Base-by-base conservation (phyloP, 2,329 filamentous ascomycete species). In the Apiospora aurea region DNA sequence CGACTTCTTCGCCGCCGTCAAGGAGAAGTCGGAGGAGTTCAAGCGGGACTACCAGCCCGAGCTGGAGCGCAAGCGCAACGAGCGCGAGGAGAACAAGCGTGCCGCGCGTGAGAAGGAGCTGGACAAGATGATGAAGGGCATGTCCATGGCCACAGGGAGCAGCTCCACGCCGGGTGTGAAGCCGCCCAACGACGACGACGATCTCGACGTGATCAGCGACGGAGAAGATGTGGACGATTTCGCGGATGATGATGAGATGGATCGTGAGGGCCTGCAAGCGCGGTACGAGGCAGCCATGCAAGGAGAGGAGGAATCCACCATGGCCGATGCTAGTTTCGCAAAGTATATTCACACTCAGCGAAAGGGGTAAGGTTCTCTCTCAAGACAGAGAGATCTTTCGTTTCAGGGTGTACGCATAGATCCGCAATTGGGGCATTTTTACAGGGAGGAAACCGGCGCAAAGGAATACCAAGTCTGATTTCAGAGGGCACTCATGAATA, bases 81-180 rank as follows among this genome's bases (percentile, higher is more conserved):
- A 96, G 80, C 89, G 95, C 34, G 94, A 97, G 73, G 89, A 92
- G 73, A 88, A 91, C 76, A 96, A 95, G 85, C 87, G 90, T 73
- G 88, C 88, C 72, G 84, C 89, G 41, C 88, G 95, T 66, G 92
- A 97, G 78, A 90, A 92, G 78, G 95, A 99, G 81, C 84, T 99
- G 41, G 94, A 93, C 73, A 95, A 94, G 85, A 90, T 99, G 86
- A 97, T 99, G 95, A 92, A 93, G 80, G 96, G 96, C 76, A 97
- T 99, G 94, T 85, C 85, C 2, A 86, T 88, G 75, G 82, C 81
- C 14, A 78, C 76, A 14, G 75, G 75, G 1, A 73, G 74, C 4
- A 80, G 76, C 13, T 73, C 74, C 67, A 57, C 26, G 16, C 57
- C 41, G 6, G 51, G 24, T 14, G 46, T 57, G 16, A 71, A 72